Evolutionary conservation across 139 green algal species (phyloP), one percentile per base, ranked within the genome.

Genomic region (Auxenochlorella pyrenoidosa): DNA sequence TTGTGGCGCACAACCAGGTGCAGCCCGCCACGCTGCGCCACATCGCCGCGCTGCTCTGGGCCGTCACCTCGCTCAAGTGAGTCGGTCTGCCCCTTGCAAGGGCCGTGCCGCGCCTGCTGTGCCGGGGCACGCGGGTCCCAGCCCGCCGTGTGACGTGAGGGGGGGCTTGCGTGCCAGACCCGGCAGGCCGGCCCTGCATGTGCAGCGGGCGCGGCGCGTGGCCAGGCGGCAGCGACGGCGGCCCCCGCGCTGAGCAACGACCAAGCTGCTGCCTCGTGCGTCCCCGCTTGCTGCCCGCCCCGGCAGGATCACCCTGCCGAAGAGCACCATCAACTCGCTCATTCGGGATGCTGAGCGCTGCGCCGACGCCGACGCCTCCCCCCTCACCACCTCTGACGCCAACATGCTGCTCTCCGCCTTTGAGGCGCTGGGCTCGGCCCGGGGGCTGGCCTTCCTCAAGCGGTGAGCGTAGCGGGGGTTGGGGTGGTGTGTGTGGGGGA

Each of bases 331-430:
- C 15, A 26, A 4, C 28, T 5, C 40, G 0, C 41, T 75, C 63
- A 85, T 85, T 30, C 3, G 8, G 8, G 28, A 51, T 28, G 38
- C 41, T 5, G 80, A 85, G 22, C n/a, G 44, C 30, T 34, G 15
- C 28, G 44, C 44, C 6, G 5, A 13, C 16, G 76, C 47, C 19
- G 3, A 16, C 47, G 47, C 13, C 76, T 5, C 13, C 18, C 12
- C 58, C 21, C 58, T 84, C 34, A 58, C 28, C 79, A 84, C 51
- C 79, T 73, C 79, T 0, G 79, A 84, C 38, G 79, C 79, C 79
- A 73, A 40, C 59, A 84, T 84, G 79, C 79, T 84, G 79, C 58
- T 84, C 34, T 58, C 58, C 0, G 79, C 79, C 38, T 84, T 84
- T 60, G 79, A 84, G 59, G n/a, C 10, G 34, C 41, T 75, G 47